Percentiles rank a stretch among this genome's conserved stretches.
Evolutionary conservation across 140 eudicot genomes (phyloP).

Genomic region (Oenanthe javanica): DNA sequence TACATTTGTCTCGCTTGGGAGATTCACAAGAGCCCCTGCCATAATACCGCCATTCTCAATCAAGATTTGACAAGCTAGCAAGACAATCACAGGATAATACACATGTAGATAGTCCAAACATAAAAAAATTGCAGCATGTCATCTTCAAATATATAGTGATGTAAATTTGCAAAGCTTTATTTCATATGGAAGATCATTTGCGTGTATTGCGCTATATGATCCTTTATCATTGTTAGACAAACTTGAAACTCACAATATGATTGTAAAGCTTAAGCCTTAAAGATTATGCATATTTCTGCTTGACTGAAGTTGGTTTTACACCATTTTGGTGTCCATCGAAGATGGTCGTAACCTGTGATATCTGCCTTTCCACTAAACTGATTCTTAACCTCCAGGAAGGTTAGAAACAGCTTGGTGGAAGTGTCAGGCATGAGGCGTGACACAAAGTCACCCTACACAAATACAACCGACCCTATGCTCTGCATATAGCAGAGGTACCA

Average conservation of each 20-base stretch:
- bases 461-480: too few relatives aligned
- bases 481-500: too few relatives aligned
- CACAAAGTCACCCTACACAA: too few relatives aligned
- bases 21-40: constrained; percentile 97
- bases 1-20: constrained; percentile 92
- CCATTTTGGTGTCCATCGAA: neutral
- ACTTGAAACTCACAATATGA: neutral
- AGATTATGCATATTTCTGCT: neutral
- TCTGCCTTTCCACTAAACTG: too few relatives aligned
- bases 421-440: too few relatives aligned
- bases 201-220: neutral
- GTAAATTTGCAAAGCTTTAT: constrained; percentile 3
- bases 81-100: neutral
- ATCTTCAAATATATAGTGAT: neutral
- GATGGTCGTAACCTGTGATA: too few relatives aligned
- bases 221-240: neutral
- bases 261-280: neutral
- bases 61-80: neutral
- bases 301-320: neutral
- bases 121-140: neutral
- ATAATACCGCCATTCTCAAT: constrained; percentile 13
- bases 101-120: neutral
- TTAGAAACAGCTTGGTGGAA: too few relatives aligned
- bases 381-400: too few relatives aligned
- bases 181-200: neutral